Conservation (phyloP, 371 early-diverging fungal species). For the Entomophthora muscae region DNA sequence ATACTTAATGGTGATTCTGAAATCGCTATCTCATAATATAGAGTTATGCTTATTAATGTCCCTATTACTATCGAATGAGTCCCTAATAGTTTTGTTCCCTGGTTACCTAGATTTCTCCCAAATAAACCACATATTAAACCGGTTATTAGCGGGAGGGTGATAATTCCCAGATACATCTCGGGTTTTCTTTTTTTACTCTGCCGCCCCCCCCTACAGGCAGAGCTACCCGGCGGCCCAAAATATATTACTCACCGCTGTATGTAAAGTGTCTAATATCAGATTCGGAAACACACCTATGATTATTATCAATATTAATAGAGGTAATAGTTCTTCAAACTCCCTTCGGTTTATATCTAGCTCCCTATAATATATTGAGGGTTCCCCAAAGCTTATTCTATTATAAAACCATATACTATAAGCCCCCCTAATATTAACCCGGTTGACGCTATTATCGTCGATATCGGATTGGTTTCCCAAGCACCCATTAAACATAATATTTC, state of each 20-base stretch:
- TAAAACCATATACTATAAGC: neutral
- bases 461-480: neutral
- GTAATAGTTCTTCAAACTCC: neutral
- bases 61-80: neutral
- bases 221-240: neutral
- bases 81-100: neutral
- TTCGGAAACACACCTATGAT: constrained; percentile 11
- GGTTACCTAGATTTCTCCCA: neutral
- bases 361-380: neutral
- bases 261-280: neutral
- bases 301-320: neutral
- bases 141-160: neutral
- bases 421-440: neutral
- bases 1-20: constrained; percentile 7
- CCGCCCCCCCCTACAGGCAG: neutral
- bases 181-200: neutral
- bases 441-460: neutral
- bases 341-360: neutral
- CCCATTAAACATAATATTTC: neutral
- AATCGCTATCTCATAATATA: neutral
- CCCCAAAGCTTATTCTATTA: neutral
- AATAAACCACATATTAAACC: neutral
- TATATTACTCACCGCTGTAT: neutral
- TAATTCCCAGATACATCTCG: neutral
- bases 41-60: neutral